Evolutionary conservation across 2,329 filamentous ascomycete species (phyloP).

Genomic region (Fusarium stilboides): DNA sequence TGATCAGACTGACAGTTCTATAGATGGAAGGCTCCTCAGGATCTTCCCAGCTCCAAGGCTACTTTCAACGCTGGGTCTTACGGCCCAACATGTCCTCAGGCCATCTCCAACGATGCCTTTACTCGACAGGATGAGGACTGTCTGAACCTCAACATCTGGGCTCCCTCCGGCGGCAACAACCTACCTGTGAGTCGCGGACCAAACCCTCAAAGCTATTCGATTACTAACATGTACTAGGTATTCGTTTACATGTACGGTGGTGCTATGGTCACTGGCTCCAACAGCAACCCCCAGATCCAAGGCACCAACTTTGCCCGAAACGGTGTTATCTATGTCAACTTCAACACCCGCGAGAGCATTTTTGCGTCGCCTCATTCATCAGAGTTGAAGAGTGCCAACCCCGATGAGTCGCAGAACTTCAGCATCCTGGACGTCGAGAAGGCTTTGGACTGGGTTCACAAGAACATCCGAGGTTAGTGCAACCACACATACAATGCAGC

Average conservation of each 20-base stretch:
- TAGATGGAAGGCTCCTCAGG: slow-evolving; percentile 46
- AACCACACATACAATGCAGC: neutral
- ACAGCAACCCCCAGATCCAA: slow-evolving; percentile 58
- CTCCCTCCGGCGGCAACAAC: slow-evolving; percentile 45
- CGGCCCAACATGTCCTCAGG: slow-evolving; percentile 46
- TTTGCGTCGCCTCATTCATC: slow-evolving; percentile 62
- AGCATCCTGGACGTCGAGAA: slow-evolving; percentile 48
- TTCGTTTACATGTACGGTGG: slow-evolving; percentile 61
- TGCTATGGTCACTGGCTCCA: slow-evolving; percentile 53
- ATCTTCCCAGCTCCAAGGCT: slow-evolving; percentile 29
- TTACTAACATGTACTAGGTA: slow-evolving; percentile 27
- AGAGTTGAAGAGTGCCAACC: slow-evolving; percentile 48
- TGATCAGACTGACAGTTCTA: slow-evolving; percentile 6
- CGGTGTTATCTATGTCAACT: slow-evolving; percentile 57
- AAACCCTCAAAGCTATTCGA: neutral
- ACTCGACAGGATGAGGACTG: slow-evolving; percentile 57
- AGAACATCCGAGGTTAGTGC: slow-evolving; percentile 43
- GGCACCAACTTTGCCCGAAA: slow-evolving; percentile 56
- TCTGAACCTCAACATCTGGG: slow-evolving; percentile 60
- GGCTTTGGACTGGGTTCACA: slow-evolving; percentile 48
- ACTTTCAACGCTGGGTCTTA: slow-evolving; percentile 36
- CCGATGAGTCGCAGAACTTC: slow-evolving; percentile 47
- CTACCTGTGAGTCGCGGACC: slow-evolving; percentile 47
- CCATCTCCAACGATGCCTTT: slow-evolving; percentile 34
- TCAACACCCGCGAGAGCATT: slow-evolving; percentile 60